Percentiles rank a stretch among this genome's conserved stretches.
Evolutionary conservation across 176 grass and related monocot genomes (phyloP).

Genomic region (Zea mays): Zm-B73-REFERENCE-NAM-5.0 NC_050096.1:245658501-245659000

Average conservation of each 20-base stretch:
- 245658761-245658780: slow-evolving; percentile 3
- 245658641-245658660: not conserved
- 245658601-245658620: not conserved
- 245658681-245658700: slow-evolving; percentile 84
- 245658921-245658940: slow-evolving; percentile 65
- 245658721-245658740: slow-evolving; percentile 44
- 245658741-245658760: slow-evolving; percentile 35
- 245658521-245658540: not conserved
- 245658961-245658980: not conserved
- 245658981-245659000: slow-evolving; percentile 18
- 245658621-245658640: not conserved
- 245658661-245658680: slow-evolving; percentile 81
- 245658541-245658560: not conserved
- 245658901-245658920: slow-evolving; percentile 64
- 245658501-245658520: not conserved
- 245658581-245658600: not conserved
- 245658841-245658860: not conserved
- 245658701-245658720: slow-evolving; percentile 81
- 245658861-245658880: not conserved
- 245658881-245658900: not conserved
- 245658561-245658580: too few relatives aligned
- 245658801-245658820: slow-evolving; percentile 53
- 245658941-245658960: slow-evolving; percentile 95
- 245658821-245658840: slow-evolving; percentile 41
- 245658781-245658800: slow-evolving; percentile 44